Percentiles rank a stretch among this genome's conserved stretches.
Conservation (phyloP, 2,329 filamentous ascomycete species). For the Dactylonectria estremocensis region DNA sequence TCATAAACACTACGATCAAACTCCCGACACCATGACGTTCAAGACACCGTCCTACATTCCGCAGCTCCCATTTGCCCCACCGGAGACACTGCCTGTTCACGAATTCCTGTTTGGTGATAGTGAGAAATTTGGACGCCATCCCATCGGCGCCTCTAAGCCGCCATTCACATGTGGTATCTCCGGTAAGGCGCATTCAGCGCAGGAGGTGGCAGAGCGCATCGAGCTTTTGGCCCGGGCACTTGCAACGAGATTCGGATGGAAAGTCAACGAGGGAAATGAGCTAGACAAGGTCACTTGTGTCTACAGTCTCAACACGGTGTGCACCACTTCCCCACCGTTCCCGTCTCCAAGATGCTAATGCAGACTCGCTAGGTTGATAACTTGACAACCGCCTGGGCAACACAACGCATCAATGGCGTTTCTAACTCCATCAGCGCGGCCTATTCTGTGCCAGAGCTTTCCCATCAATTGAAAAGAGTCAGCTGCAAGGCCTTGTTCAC, state of each 20-base stretch:
- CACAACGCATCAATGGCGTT: slow-evolving; percentile 25
- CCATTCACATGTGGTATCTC: slow-evolving; percentile 26
- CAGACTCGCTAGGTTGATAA: slow-evolving; percentile 11
- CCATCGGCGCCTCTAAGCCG: slow-evolving; percentile 15
- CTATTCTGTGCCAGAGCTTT: slow-evolving; percentile 22
- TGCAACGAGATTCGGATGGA: slow-evolving; percentile 17
- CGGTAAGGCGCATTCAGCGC: slow-evolving; percentile 13
- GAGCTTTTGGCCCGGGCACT: slow-evolving; percentile 21
- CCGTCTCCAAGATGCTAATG: not conserved
- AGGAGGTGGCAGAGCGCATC: slow-evolving; percentile 14
- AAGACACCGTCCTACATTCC: slow-evolving; percentile 22
- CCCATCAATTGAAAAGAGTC: slow-evolving; percentile 22
- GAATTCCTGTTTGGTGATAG: slow-evolving; percentile 23
- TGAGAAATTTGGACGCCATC: slow-evolving; percentile 15
- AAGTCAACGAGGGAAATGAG: slow-evolving; percentile 15
- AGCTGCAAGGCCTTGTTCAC: slow-evolving; percentile 22
- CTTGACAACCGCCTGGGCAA: slow-evolving; percentile 24
- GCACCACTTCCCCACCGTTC: not conserved
- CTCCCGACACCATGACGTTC: slow-evolving; percentile 13
- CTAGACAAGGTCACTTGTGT: slow-evolving; percentile 23
- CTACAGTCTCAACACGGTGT: slow-evolving; percentile 25
- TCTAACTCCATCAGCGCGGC: slow-evolving; percentile 24
- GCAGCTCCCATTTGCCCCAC: slow-evolving; percentile 15
- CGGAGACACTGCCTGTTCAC: slow-evolving; percentile 20
- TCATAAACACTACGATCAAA: slow-evolving; percentile 10